Percentiles rank a stretch among this genome's conserved stretches.
These are phyloP conservation scores for Panaeolus cyanescens DNA, from an alignment of 768 basidiomycete genomes.

Conservation along the genomic window DNA sequence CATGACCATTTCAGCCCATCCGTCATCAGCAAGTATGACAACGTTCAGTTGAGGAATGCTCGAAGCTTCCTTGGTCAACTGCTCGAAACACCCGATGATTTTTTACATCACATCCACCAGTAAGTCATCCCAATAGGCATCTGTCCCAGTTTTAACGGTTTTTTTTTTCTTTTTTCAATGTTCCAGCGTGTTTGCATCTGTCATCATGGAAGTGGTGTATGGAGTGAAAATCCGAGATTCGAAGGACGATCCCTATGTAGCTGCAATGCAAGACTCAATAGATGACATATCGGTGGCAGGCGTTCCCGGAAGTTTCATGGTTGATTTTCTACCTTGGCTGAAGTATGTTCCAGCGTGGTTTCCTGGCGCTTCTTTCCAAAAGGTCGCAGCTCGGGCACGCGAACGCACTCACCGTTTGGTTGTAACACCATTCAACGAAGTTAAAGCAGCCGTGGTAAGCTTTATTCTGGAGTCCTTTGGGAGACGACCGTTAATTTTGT, in stretches of 20 bases:
- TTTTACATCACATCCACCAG: conserved; percentile 53
- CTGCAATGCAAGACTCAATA: conserved; percentile 19
- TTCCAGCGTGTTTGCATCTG: conserved; percentile 16
- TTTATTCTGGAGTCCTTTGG: not conserved
- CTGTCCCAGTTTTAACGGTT: not conserved
- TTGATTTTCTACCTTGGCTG: conserved; percentile 29
- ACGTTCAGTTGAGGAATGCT: conserved; percentile 44
- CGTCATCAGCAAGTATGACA: conserved; percentile 40
- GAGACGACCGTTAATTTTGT: not conserved
- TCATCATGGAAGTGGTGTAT: conserved; percentile 30
- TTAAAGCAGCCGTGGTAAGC: conserved; percentile 17
- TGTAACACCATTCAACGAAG: conserved; percentile 23
- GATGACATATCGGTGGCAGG: conserved; percentile 17
- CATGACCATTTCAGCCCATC: conserved; percentile 51
- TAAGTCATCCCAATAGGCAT: conserved; percentile 23
- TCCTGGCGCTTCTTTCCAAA: conserved; percentile 36
- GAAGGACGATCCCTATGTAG: conserved; percentile 31
- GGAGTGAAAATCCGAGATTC: conserved; percentile 29
- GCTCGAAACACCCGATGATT: conserved; percentile 40
- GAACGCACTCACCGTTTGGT: conserved; percentile 17
- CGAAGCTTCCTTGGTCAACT: conserved; percentile 46
- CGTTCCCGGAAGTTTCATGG: conserved; percentile 29
- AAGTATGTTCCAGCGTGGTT: conserved; percentile 37
- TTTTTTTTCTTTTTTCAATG: not conserved
- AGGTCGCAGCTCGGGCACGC: conserved; percentile 35